Base-by-base conservation (phyloP, 2,329 filamentous ascomycete species). In the Fusarium armeniacum region DNA sequence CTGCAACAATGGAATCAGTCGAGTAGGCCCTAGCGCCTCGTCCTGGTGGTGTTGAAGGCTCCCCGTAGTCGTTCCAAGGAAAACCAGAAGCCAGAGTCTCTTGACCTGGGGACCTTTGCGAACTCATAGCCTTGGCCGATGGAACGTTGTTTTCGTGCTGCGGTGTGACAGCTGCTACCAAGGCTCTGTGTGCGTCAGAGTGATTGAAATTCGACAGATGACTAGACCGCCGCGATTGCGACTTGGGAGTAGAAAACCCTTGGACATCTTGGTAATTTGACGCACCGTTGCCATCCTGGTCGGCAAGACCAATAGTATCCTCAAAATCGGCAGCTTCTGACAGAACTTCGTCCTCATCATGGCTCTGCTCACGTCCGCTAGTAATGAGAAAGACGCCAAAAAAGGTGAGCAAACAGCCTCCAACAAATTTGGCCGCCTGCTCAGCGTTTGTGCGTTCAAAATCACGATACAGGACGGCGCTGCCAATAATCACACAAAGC, bases 321-420 rank as follows among this genome's bases (percentile, higher is more conserved):
- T 91, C 88, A 18, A 88, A 83, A 36, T 87, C 87, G 45, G 89
- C 87, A 30, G 81, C 81, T 43, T 89, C 87, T 5, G 82, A 86
- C 18, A 87, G 72, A 10, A 76, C 68, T n/a, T 87, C 85, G 20
- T 81, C 76, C 20, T 90, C 87, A 5, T 89, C 85, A 5, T 87
- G 83, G 20, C 86, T 86, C 13, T 84, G 82, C 52, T 87, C 83
- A 71, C 94, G 87, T 56, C 93, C 94, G 75, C 92, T 97, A 2
- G 96, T 98, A 76, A 99, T 98, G 71, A 98, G 87, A 80, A 96
- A 98, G n/a, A 99, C 96, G 12, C 96, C 96, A 63, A 95, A 90
- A 79, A 99, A 99, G 1, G 96, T 99, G 69, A 99, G 81, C 6
- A 93, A 84, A 80, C 96, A 99, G 38, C 96, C 96, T 24, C 93